A percentile compares a stretch with the other conserved stretches of the same genome.
Conservation (phyloP, 768 basidiomycete genomes). For the Kwoniella shandongensis region DNA sequence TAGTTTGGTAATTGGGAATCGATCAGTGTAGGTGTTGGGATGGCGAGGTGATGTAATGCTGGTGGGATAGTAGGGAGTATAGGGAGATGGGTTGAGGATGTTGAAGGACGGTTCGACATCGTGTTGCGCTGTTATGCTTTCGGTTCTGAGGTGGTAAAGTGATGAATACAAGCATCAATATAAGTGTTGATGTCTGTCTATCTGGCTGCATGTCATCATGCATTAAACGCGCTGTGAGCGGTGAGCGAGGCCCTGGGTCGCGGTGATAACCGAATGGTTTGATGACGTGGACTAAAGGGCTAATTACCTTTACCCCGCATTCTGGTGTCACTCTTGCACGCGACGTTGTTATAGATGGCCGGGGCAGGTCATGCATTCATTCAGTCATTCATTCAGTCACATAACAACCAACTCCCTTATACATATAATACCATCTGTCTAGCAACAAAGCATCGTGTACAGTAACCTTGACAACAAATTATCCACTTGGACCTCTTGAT, state of each 20-base stretch:
- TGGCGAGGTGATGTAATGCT: slow-evolving; percentile 38
- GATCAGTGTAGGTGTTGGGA: slow-evolving; percentile 44
- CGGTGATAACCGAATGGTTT: background rate
- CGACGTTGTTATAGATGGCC: too few relatives aligned
- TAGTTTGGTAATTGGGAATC: slow-evolving; percentile 57
- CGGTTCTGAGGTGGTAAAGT: background rate
- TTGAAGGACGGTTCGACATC: slow-evolving; percentile 43
- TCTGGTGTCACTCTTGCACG: too few relatives aligned
- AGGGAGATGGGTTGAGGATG: slow-evolving; percentile 24
- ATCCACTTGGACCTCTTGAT: too few relatives aligned
- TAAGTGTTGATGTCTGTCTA: slow-evolving; percentile 10
- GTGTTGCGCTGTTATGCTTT: background rate
- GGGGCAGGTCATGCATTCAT: too few relatives aligned
- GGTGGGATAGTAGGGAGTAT: slow-evolving; percentile 43
- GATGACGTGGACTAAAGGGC: background rate
- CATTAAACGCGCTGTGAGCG: background rate
- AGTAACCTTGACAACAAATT: too few relatives aligned
- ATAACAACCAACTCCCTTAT: too few relatives aligned
- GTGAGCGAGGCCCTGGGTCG: too few relatives aligned
- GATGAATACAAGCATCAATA: background rate
- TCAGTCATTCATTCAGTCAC: too few relatives aligned
- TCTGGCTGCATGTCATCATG: too few relatives aligned
- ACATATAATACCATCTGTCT: too few relatives aligned
- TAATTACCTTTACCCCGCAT: too few relatives aligned
- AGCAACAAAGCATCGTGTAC: too few relatives aligned